Conservation (phyloP, 1,139 yeast species). For the Wickerhamiella pararugosa region DNA sequence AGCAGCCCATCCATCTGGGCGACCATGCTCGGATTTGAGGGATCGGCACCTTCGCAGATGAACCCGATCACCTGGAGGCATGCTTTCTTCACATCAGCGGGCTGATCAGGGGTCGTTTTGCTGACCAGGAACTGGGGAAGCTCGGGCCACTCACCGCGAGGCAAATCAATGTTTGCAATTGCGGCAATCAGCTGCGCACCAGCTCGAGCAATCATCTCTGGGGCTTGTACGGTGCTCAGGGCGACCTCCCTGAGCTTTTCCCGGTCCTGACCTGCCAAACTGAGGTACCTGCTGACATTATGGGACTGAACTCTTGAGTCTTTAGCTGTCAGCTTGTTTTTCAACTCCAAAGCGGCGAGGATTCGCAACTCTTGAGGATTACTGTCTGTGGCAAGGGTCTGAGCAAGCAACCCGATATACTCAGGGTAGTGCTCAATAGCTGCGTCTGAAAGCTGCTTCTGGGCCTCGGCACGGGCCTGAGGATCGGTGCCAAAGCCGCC, state of each 20-base stretch:
- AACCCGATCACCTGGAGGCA: conserved; percentile 84
- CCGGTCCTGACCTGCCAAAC: conserved; percentile 40
- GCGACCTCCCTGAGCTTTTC: conserved; percentile 47
- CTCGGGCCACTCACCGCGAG: conserved; percentile 77
- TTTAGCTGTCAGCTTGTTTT: conserved; percentile 77
- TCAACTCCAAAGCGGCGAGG: conserved; percentile 78
- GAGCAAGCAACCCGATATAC: conserved; percentile 55
- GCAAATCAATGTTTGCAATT: conserved; percentile 87
- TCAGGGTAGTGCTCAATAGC: conserved; percentile 64
- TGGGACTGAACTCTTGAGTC: conserved; percentile 21
- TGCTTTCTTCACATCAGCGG: conserved; percentile 69
- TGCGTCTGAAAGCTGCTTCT: conserved; percentile 55
- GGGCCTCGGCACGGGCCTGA: conserved; percentile 62
- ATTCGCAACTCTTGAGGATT: conserved; percentile 63
- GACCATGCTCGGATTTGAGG: conserved; percentile 61
- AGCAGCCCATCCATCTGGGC: conserved; percentile 83
- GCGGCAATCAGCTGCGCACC: conserved; percentile 94
- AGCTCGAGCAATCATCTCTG: conserved; percentile 70
- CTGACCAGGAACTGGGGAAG: conserved; percentile 70
- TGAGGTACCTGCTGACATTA: conserved; percentile 39
- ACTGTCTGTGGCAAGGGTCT: conserved; percentile 43
- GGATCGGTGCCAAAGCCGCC: conserved; percentile 32
- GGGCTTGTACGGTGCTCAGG: conserved; percentile 45
- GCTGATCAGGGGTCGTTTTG: conserved; percentile 65
- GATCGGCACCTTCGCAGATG: conserved; percentile 89